Evolutionary conservation across 768 basidiomycete species (phyloP).

Genomic region (Suillus sp.): DNA sequence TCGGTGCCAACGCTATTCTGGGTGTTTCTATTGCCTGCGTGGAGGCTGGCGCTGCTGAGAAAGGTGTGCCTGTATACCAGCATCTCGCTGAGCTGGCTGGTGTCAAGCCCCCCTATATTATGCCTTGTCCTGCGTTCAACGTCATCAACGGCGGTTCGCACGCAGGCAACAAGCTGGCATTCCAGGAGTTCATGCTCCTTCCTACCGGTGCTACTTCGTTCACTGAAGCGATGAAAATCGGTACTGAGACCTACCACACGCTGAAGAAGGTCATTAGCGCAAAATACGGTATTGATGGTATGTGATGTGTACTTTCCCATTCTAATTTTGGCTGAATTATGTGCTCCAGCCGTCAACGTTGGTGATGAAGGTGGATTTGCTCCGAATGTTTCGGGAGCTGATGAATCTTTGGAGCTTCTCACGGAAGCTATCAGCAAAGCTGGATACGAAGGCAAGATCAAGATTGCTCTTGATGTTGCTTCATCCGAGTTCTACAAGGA

Average conservation of each 20-base stretch:
- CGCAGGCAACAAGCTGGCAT: slow-evolving; percentile 99
- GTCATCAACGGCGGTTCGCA: slow-evolving; percentile 99
- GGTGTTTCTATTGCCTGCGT: slow-evolving; percentile 96
- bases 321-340: slow-evolving; percentile 12
- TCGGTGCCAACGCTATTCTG: slow-evolving; percentile 98
- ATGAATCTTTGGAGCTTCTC: slow-evolving; percentile 95
- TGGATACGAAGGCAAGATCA: slow-evolving; percentile 97
- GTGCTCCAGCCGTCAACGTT: slow-evolving; percentile 84
- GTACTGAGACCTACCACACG: slow-evolving; percentile 96
- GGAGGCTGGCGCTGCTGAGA: slow-evolving; percentile 92
- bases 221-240: slow-evolving; percentile 98
- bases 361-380: slow-evolving; percentile 99
- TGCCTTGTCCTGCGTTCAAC: slow-evolving; percentile 94
- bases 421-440: slow-evolving; percentile 97
- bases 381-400: slow-evolving; percentile 95
- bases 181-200: slow-evolving; percentile 99
- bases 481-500: slow-evolving; percentile 99
- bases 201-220: slow-evolving; percentile 91
- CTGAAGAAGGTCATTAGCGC: slow-evolving; percentile 99
- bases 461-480: slow-evolving; percentile 97
- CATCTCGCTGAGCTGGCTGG: slow-evolving; percentile 97
- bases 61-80: slow-evolving; percentile 93
- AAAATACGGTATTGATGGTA: slow-evolving; percentile 99
- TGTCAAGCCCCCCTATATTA: slow-evolving; percentile 89
- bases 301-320: slow-evolving; percentile 26